phyloP scores from a whole-genome alignment of 352 stramenopile species.

The Phytophthora kernoviae region DNA sequence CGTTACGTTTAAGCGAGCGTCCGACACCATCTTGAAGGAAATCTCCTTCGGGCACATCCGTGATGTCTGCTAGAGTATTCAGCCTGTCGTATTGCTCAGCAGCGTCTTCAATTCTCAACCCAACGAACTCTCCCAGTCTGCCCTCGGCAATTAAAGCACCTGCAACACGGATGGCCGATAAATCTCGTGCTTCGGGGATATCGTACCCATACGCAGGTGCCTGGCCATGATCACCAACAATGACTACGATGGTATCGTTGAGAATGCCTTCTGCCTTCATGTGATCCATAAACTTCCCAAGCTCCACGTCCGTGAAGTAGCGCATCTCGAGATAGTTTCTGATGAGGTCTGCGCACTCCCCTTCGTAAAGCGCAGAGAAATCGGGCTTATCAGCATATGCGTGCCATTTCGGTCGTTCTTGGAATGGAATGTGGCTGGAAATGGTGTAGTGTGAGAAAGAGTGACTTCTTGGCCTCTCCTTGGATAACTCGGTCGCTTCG shows the following conservation, averaged over 20 bases:
- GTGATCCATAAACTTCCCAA: conserved; percentile 60
- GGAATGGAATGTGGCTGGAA: conserved; percentile 53
- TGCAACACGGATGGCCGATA: conserved; percentile 36
- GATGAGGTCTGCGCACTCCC: conserved; percentile 30
- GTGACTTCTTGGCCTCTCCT: conserved; percentile 40
- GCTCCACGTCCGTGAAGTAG: conserved; percentile 54
- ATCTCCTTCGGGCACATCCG: conserved; percentile 23
- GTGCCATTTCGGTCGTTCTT: conserved; percentile 46
- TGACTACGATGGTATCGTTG: conserved; percentile 59
- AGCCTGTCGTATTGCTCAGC: conserved; percentile 46
- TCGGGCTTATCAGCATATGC: conserved; percentile 36
- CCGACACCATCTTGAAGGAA: conserved; percentile 40
- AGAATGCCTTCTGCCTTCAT: conserved; percentile 48
- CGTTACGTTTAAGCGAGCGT: conserved; percentile 41
- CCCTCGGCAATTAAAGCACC: conserved; percentile 41
- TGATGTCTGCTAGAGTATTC: conserved; percentile 46
- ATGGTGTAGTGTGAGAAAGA: conserved; percentile 72
- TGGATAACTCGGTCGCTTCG: conserved; percentile 28
- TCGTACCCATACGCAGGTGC: conserved; percentile 40
- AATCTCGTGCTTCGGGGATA: conserved; percentile 28
- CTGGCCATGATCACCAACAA: conserved; percentile 58
- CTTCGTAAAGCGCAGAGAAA: conserved; percentile 43
- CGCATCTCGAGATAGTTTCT: conserved; percentile 52
- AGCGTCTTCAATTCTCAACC: conserved; percentile 33
- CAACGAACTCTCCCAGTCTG: conserved; percentile 23